Evolutionary conservation across 2,329 filamentous ascomycete genomes (phyloP), one percentile per base, ranked within the genome.

Genomic region (Fusarium proliferatum): DNA sequence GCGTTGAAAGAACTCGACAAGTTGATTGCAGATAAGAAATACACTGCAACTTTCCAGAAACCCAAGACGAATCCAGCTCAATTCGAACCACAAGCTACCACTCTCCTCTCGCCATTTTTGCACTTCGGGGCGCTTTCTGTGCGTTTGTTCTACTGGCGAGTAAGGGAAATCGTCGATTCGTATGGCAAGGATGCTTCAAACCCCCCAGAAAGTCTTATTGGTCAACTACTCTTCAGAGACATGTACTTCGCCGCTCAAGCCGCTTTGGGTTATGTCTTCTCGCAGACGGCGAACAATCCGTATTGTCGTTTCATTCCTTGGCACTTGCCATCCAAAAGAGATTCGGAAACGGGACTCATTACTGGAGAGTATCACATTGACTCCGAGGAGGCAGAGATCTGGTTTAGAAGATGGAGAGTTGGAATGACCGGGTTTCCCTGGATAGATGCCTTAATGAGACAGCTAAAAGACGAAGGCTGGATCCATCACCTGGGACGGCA

Each of bases 201-300:
- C 33, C 90, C 91, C 2, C 93, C 93, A 0, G 89, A 89, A n/a
- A 93, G 89, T 69, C 81, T 95, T 21, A 90, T 88, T 0, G 93
- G 93, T 6, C 93, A 95, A 75, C 82, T 95, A 3, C 84, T 94
- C 16, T 95, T 95, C 80, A 87, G 93, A 21, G 93, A 95, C 79
- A 95, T 95, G 93, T 95, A 95, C 81, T 95, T 95, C 75, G 92
- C 88, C 19, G 92, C 93, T 0, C 92, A 95, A 79, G 92, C 92
- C 2, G 86, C 88, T 0, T 83, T 94, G 3, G 93, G 93, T 0
- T 85, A 87, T 38, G 76, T 84, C 1, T 95, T 94, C 74, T 85
- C 83, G 2, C 92, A 93, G 76, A 91, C 91, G 2, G 84, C 88
- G 55, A 88, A 88, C 41, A 95, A 95, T 76, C 80, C 86, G 1